Percentiles rank a stretch among this genome's conserved stretches.
phyloP scores from a whole-genome alignment of 176 grass and related monocot genomes.

The Thalia dealbata region DNA sequence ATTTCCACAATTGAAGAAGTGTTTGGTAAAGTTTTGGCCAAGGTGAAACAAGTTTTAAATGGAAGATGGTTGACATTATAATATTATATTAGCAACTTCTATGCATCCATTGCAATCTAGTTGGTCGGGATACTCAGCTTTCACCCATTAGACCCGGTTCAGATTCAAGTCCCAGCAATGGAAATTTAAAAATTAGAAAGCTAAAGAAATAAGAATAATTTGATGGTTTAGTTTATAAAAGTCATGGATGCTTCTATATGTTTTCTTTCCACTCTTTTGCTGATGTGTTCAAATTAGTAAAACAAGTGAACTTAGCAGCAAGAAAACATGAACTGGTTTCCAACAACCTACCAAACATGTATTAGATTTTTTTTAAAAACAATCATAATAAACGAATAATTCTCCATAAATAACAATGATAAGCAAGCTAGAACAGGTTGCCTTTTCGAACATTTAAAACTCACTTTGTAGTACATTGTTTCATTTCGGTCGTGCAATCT shows the following conservation, averaged over 20 bases:
- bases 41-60: neutral
- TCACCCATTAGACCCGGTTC: too few species aligned
- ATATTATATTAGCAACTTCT: too few species aligned
- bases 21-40: neutral
- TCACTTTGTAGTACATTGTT: conserved; percentile 96
- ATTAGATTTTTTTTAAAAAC: neutral
- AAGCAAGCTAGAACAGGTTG: neutral
- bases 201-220: too few species aligned
- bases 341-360: neutral
- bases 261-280: neutral
- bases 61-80: neutral
- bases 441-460: conserved; percentile 1
- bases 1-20: neutral
- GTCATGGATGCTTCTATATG: neutral
- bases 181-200: neutral
- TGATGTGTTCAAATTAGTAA: neutral
- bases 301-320: neutral
- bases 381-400: neutral
- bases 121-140: too few species aligned
- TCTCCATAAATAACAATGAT: neutral
- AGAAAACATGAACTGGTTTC: neutral
- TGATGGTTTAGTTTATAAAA: too few species aligned
- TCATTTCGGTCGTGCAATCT: conserved; percentile 98
- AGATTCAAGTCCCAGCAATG: too few species aligned
- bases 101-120: too few species aligned